Conservation (phyloP, 441 rosid species). For the Gossypium gossypioides region DNA sequence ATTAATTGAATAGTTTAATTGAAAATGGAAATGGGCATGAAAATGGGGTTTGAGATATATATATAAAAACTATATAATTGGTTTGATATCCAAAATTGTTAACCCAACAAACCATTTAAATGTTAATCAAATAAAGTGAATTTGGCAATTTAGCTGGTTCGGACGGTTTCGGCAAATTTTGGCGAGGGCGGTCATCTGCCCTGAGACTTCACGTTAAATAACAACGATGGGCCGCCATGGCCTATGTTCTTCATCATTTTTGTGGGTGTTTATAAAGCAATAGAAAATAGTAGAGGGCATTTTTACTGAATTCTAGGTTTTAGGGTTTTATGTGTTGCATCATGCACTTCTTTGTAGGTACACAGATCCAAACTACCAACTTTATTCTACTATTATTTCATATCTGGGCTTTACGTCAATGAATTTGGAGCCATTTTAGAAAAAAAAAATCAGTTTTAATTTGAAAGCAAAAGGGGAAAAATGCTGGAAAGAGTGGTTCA, state of each 20-base stretch:
- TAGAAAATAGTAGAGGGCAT: background rate
- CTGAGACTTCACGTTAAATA: background rate
- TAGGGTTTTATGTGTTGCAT: background rate
- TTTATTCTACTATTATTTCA: background rate
- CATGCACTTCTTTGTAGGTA: background rate
- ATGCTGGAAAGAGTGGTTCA: slow-evolving; percentile 75
- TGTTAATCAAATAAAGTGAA: too few species aligned
- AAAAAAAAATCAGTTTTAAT: background rate
- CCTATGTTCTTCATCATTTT: background rate
- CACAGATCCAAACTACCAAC: background rate
- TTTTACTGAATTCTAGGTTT: background rate
- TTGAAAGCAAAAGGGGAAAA: background rate
- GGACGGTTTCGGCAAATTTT: background rate
- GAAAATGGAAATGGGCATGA: too few species aligned
- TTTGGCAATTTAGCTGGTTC: background rate
- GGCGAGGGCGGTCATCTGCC: background rate
- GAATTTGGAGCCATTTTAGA: background rate
- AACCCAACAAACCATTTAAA: too few species aligned
- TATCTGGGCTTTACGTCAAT: background rate
- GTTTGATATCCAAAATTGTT: too few species aligned
- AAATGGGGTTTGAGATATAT: too few species aligned
- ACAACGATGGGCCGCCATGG: background rate
- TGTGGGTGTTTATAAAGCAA: background rate
- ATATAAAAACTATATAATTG: too few species aligned
- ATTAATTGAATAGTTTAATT: too few species aligned